A percentile compares a stretch with the other conserved stretches of the same genome.
These are phyloP conservation scores for Exutisphaerella laricina DNA, from an alignment of 2,329 filamentous ascomycete genomes.

Conservation along the genomic window DNA sequence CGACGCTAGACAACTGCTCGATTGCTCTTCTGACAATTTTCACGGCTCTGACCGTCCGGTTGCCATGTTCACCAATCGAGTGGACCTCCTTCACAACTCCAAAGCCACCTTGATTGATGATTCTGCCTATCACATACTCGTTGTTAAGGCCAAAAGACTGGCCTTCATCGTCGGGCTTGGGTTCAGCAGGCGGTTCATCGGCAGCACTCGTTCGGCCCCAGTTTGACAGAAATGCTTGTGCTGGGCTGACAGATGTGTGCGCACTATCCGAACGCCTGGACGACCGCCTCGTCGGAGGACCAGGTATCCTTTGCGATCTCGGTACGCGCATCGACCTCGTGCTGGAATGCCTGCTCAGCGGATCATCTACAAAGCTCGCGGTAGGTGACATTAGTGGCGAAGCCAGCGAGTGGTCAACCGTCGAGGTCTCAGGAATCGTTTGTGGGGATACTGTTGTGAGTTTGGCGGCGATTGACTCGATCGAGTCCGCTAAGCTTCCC, in stretches of 20 bases:
- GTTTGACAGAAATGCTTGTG: slow-evolving; percentile 29
- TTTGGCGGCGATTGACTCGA: slow-evolving; percentile 28
- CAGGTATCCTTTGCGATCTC: slow-evolving; percentile 19
- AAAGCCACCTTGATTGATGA: slow-evolving; percentile 61
- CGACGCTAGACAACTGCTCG: slow-evolving; percentile 49
- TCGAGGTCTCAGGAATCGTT: slow-evolving; percentile 28
- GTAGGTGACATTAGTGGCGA: slow-evolving; percentile 25
- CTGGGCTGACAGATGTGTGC: slow-evolving; percentile 29
- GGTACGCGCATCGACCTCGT: slow-evolving; percentile 25
- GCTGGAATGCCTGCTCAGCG: slow-evolving; percentile 29
- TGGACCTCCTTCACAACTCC: slow-evolving; percentile 62
- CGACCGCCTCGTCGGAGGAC: slow-evolving; percentile 19
- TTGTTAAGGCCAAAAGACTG: slow-evolving; percentile 56
- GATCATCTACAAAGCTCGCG: slow-evolving; percentile 19
- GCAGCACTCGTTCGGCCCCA: slow-evolving; percentile 23
- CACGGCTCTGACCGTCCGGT: slow-evolving; percentile 55
- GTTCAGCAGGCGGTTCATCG: slow-evolving; percentile 26
- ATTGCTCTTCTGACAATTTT: slow-evolving; percentile 62
- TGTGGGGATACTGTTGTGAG: slow-evolving; percentile 28
- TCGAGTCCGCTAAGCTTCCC: slow-evolving; percentile 24
- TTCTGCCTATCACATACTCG: slow-evolving; percentile 62
- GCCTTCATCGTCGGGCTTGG: slow-evolving; percentile 60
- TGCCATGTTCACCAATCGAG: slow-evolving; percentile 49
- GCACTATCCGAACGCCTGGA: slow-evolving; percentile 28
- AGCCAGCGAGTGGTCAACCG: slow-evolving; percentile 22